A percentile compares a stretch with the other conserved stretches of the same genome.
Conservation (phyloP, 257 asterid genomes). For the Primulina eburnea region DNA sequence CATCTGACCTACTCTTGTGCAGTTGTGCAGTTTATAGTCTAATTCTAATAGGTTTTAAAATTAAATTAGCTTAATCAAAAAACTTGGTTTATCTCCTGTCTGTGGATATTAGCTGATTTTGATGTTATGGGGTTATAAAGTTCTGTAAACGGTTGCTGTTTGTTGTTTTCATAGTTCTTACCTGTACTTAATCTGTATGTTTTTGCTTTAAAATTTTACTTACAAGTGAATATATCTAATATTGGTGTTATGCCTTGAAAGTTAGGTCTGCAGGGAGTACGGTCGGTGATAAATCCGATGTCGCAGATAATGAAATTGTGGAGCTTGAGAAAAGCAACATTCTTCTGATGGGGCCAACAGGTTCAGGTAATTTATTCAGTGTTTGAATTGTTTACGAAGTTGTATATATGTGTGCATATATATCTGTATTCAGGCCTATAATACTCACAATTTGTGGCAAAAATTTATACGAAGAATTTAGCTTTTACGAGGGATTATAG, state of each 20-base stretch:
- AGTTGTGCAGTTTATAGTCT: constrained; percentile 1
- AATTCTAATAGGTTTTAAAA: constrained; percentile 1
- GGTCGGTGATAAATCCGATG: constrained; percentile 47
- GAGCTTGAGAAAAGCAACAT: constrained; percentile 99
- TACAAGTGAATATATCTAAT: constrained; percentile 28
- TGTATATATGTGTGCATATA: background rate
- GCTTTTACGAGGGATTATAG: background rate
- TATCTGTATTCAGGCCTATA: background rate
- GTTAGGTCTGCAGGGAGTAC: constrained; percentile 75
- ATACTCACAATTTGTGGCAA: background rate
- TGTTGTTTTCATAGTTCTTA: background rate
- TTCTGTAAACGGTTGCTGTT: constrained; percentile 6
- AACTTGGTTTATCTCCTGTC: background rate
- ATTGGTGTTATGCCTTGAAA: constrained; percentile 42
- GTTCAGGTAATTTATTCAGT: constrained; percentile 81
- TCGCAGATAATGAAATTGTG: constrained; percentile 60
- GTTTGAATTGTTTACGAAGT: constrained; percentile 20
- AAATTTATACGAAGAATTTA: constrained; percentile 4
- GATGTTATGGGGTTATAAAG: constrained; percentile 10
- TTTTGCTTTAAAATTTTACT: constrained; percentile 1
- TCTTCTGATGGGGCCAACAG: constrained; percentile 98
- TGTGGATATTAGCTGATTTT: constrained; percentile 1
- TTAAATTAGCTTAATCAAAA: background rate
- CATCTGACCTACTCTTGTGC: constrained; percentile 6
- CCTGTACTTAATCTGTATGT: background rate